Base-by-base conservation (phyloP, 208 protist species). In the Acanthamoeba healyi region DNA sequence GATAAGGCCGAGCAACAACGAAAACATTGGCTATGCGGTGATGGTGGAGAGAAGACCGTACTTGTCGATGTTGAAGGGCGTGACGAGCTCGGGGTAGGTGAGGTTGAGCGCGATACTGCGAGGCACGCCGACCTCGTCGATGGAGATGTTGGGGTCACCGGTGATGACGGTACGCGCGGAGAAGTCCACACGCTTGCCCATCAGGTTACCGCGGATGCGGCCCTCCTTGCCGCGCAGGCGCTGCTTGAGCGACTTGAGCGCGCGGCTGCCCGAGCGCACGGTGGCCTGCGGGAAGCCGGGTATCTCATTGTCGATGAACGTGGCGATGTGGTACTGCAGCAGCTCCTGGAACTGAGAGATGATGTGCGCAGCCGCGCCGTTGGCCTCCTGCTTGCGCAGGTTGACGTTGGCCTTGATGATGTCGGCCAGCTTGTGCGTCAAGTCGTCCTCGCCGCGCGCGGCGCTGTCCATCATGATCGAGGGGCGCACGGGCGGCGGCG, bases 161-260 rank as follows among this genome's bases (percentile, higher is more conserved):
- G 99, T 99, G 97, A 99, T 99, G 94, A 99, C 99, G 0, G 99
- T 99, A 58, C 99, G 98, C 10, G 99, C 99, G 58, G 97, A 99
- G 96, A 99, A 99, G 95, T 99, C 99, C 32, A 99, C 99, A 89
- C 99, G 98, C 96, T 99, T 99, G 74, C 99, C 99, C 99, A 99
- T 99, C 10, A 99, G 95, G 96, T 99, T 99, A 40, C 98, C 98
- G 67, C 99, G 97, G 56, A 99, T 98, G 32, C 99, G 96, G 40
- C 99, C 99, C 95, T 99, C 98, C 96, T 99, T 99, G 51, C 99
- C 99, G 95, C 99, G 99, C 17, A 99, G 96, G 32, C 99, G 97
- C 96, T 99, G 98, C 82, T 97, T 97, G 65, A 99, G 99, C 24
- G 98, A 98, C 97, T 99, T 99, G 29, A 99, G 94, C 81, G 98